Evolutionary conservation across 768 basidiomycete genomes (phyloP).

Genomic region (Mycena maculata): DNA sequence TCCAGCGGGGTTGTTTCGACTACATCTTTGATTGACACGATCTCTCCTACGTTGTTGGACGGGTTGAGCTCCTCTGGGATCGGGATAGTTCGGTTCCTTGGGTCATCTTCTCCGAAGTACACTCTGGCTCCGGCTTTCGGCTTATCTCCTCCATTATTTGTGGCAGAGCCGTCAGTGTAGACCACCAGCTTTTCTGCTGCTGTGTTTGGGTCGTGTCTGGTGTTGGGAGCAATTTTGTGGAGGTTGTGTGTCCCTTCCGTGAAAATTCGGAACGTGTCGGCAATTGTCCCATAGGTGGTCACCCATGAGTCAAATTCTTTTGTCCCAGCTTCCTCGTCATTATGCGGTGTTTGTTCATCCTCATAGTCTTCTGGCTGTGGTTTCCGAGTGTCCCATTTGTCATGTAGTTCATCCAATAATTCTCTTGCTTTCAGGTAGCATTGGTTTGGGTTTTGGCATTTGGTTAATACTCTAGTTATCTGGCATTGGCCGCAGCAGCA

Average conservation of each 20-base stretch:
- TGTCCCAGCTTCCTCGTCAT: background rate
- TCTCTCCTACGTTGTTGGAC: background rate
- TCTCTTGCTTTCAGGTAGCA: constrained; percentile 3
- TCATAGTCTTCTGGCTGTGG: constrained; percentile 15
- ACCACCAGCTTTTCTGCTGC: background rate
- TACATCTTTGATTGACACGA: background rate
- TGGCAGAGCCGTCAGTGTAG: background rate
- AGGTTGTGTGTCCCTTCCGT: background rate
- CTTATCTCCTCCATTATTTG: background rate
- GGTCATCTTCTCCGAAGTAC: background rate
- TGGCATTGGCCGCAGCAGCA: background rate
- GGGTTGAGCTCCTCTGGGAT: background rate
- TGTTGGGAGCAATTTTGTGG: background rate
- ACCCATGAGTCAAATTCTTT: background rate
- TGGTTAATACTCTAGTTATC: background rate
- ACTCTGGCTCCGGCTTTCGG: background rate
- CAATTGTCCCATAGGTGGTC: constrained; percentile 2
- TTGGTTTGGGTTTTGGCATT: background rate
- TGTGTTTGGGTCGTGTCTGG: background rate
- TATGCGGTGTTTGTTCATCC: background rate
- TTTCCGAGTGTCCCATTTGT: background rate
- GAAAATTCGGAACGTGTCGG: constrained; percentile 5
- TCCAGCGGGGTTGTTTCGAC: no score
- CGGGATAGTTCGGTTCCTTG: background rate
- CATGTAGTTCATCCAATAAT: background rate